phyloP scores from a whole-genome alignment of 495 filamentous ascomycete species.

The Penicillium paxilli region DNA sequence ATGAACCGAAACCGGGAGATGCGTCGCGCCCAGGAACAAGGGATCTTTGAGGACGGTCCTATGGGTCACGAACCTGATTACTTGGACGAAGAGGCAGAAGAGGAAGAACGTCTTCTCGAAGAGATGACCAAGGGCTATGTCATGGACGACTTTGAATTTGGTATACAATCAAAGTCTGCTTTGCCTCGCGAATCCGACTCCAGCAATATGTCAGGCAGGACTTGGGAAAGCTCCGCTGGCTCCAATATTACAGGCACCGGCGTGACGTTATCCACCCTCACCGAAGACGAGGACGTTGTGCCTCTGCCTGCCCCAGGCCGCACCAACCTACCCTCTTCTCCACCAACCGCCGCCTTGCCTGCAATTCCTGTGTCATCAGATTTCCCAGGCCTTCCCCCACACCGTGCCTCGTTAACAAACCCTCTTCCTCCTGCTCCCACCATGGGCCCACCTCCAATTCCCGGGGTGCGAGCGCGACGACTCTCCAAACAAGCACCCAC shows the following conservation, averaged over 20 bases:
- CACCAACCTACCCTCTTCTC: slow-evolving; percentile 27
- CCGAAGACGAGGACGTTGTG: slow-evolving; percentile 56
- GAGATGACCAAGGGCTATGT: slow-evolving; percentile 88
- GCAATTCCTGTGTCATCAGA: slow-evolving; percentile 26
- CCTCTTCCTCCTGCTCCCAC: slow-evolving; percentile 32
- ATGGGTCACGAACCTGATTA: slow-evolving; percentile 44
- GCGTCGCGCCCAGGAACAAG: slow-evolving; percentile 40
- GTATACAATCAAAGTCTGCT: slow-evolving; percentile 67
- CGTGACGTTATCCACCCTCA: slow-evolving; percentile 72
- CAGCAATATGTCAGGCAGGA: slow-evolving; percentile 77
- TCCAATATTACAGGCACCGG: slow-evolving; percentile 76
- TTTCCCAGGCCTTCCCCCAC: slow-evolving; percentile 20
- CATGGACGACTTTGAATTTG: slow-evolving; percentile 86
- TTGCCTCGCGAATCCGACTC: slow-evolving; percentile 88
- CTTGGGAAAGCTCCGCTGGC: slow-evolving; percentile 83
- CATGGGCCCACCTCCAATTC: slow-evolving; percentile 41
- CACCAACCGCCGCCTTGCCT: slow-evolving; percentile 30
- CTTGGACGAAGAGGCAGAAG: slow-evolving; percentile 77
- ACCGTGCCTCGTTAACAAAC: slow-evolving; percentile 25
- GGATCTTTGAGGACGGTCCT: slow-evolving; percentile 20
- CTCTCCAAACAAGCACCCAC: slow-evolving; percentile 76
- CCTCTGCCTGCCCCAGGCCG: slow-evolving; percentile 30
- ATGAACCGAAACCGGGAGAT: slow-evolving; percentile 49
- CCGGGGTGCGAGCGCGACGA: slow-evolving; percentile 74
- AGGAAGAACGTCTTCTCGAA: slow-evolving; percentile 88